phyloP scores from a whole-genome alignment of 345 rosid genomes.

The Theobroma cacao region DNA sequence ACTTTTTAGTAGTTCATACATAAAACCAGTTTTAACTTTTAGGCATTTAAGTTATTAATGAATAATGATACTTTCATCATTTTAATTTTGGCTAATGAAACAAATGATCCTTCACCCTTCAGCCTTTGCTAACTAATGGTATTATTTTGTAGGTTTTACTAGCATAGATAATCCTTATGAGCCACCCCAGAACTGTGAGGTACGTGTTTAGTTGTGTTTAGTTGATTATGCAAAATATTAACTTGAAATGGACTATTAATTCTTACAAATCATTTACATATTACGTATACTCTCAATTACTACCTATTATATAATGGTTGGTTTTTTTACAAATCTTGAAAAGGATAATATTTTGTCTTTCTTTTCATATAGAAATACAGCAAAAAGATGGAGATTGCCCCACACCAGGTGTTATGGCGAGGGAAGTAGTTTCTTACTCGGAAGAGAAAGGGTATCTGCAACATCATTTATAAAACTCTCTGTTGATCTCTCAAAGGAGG shows the following conservation, averaged over 20 bases:
- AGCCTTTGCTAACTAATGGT: too few species aligned
- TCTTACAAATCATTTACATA: too few species aligned
- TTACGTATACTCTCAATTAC: too few species aligned
- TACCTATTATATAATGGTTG: too few species aligned
- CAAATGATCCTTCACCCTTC: too few species aligned
- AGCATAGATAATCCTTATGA: constrained; percentile 96
- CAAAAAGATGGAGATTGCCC: constrained; percentile 72
- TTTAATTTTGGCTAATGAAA: neutral
- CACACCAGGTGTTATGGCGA: constrained; percentile 67
- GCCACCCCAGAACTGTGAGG: constrained; percentile 88
- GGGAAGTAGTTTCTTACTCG: constrained; percentile 63
- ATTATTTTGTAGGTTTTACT: constrained; percentile 61
- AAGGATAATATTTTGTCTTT: neutral
- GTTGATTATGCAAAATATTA: neutral
- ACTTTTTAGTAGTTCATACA: too few species aligned
- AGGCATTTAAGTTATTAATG: neutral
- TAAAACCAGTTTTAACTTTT: neutral
- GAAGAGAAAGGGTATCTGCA: constrained; percentile 73
- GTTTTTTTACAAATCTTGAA: neutral
- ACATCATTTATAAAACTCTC: constrained; percentile 22
- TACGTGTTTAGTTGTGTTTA: constrained; percentile 21
- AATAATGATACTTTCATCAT: neutral
- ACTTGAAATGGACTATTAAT: neutral
- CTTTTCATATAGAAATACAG: constrained; percentile 62
- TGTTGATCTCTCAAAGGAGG: neutral